Percentiles rank a stretch among this genome's conserved stretches.
These are phyloP conservation scores for Albifimbria verrucaria DNA, from an alignment of 2,329 filamentous ascomycete genomes.

Conservation along the genomic window DNA sequence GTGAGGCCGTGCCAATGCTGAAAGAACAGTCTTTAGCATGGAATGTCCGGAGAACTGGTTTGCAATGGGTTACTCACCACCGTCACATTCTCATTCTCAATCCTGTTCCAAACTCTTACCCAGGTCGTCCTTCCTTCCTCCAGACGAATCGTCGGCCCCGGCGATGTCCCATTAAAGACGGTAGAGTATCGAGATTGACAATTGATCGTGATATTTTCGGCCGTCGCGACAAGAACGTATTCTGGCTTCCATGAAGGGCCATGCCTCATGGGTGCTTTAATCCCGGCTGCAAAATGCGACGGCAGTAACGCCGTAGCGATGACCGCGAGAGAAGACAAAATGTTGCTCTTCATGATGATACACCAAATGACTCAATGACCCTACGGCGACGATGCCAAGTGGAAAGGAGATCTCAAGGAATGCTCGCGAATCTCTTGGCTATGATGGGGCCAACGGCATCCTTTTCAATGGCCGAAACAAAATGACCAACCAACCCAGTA, in stretches of 20 bases:
- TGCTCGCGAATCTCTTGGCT: no score
- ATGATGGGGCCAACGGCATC: no score
- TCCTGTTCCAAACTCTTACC: slow-evolving; percentile 58
- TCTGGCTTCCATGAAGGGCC: slow-evolving; percentile 4
- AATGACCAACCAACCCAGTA: no score
- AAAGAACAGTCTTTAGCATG: neutral
- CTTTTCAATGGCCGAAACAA: no score
- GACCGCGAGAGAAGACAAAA: neutral
- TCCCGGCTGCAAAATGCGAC: neutral
- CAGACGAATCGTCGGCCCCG: slow-evolving; percentile 47
- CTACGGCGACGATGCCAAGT: no score
- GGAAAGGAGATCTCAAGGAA: no score
- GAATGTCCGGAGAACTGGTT: no score
- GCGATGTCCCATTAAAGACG: slow-evolving; percentile 50
- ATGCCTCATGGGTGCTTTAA: neutral
- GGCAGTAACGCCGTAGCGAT: neutral
- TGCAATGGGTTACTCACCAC: slow-evolving; percentile 42
- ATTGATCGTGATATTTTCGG: slow-evolving; percentile 37
- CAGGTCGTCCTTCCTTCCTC: slow-evolving; percentile 47
- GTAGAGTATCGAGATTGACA: slow-evolving; percentile 44
- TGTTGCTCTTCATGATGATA: neutral
- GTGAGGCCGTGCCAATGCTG: slow-evolving; percentile 68
- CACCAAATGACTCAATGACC: neutral
- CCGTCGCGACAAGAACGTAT: slow-evolving; percentile 4
- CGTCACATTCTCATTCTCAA: slow-evolving; percentile 48